Evolutionary conservation across 148 eudicot genomes (phyloP), one percentile per base, ranked within the genome.

Genomic region (Persicaria tinctoria): DNA sequence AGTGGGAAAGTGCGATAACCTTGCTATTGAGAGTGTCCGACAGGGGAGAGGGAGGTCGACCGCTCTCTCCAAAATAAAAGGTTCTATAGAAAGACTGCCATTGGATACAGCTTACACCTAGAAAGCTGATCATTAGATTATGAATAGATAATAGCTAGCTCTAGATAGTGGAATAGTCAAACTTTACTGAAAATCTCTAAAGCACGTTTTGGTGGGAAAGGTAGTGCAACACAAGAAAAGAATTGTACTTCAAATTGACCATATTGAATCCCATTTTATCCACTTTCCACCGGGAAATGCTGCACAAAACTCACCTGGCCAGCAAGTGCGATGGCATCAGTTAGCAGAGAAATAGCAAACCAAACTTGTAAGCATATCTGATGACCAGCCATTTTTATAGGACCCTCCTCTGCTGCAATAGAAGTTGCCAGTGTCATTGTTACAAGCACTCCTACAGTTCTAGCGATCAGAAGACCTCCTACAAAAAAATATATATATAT

Each of bases 261-360:
- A 66, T 41, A 66, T 4, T 12, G 4, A 64, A 66, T 11, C 18
- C 74, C 41, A 20, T 45, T 71, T 47, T 46, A 71, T 44, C 51
- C 11, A 53, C 55, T 45, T 70, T 44, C 72, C 54, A 20, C 50
- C 60, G 75, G 55, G 54, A 13, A 11, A 11, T 53, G 44, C 64
- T 50, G 64, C 16, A n/a, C 16, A 44, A 68, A 72, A 11, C 50
- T 71, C 82, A 94, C 97, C 96, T 91, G 98, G 48, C 92, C 98
- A 20, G 98, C 90, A 74, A 94, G 83, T 75, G 98, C 98, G 80
- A 94, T 84, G 78, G 98, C 97, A 90, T 94, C 98, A 79, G 90
- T 94, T 66, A 94, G 90, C 88, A 94, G 85, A 74, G 98, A 94
- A 80, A 94, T 82, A 2, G 98, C 89, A 82, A 94, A 81, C 98